Conservation (phyloP, 306 rosid genomes). For the peach (Prunus persica) region DNA sequence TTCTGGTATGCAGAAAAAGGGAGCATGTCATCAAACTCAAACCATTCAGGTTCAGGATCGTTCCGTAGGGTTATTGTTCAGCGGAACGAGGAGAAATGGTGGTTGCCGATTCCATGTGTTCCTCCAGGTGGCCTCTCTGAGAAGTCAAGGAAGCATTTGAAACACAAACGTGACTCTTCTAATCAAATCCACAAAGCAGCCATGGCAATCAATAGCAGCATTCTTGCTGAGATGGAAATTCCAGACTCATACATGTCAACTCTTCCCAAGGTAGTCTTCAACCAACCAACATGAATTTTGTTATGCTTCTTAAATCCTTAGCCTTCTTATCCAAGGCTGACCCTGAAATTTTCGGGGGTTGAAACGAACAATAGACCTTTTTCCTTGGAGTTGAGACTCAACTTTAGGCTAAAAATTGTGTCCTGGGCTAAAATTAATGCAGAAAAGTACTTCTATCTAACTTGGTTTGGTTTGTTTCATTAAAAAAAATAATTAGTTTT, state of each 20-base stretch:
- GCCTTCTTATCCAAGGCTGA: neutral
- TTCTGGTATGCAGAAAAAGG: conserved; percentile 94
- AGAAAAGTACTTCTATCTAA: neutral
- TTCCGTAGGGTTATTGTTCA: conserved; percentile 58
- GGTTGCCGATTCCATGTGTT: conserved; percentile 94
- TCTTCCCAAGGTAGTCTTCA: conserved; percentile 78
- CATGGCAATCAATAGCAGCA: conserved; percentile 85
- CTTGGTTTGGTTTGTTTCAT: neutral
- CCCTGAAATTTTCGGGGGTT: neutral
- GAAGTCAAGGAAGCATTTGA: conserved; percentile 64
- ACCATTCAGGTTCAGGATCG: conserved; percentile 46
- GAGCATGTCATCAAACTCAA: conserved; percentile 65
- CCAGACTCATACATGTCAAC: conserved; percentile 69
- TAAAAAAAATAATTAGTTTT: neutral
- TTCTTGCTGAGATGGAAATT: conserved; percentile 90
- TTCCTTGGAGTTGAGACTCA: neutral
- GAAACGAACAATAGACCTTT: neutral
- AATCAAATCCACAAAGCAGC: conserved; percentile 97
- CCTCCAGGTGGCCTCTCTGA: conserved; percentile 66
- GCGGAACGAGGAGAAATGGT: conserved; percentile 95
- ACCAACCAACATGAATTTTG: neutral
- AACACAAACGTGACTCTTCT: conserved; percentile 68
- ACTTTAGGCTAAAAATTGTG: neutral
- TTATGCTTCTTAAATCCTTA: neutral
- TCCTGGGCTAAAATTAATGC: neutral